These are phyloP conservation scores for Rutidosis leptorrhynchoides DNA, from an alignment of 129 eudicot genomes.

Conservation along the genomic window DNA sequence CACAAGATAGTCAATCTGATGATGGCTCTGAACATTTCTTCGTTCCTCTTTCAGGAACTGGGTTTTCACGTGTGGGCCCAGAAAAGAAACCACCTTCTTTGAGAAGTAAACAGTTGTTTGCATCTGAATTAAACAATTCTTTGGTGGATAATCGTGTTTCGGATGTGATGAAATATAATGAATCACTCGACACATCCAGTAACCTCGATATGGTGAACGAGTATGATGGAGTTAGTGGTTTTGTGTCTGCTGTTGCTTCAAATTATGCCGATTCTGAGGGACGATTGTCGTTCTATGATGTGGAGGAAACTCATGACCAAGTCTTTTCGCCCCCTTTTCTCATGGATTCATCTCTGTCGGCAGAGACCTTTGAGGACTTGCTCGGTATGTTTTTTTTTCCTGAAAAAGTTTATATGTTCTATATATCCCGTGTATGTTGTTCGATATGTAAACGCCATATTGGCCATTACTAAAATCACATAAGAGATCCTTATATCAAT, in stretches of 20 bases:
- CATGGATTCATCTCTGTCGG: conserved; percentile 68
- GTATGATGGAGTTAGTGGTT: conserved; percentile 58
- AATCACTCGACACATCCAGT: conserved; percentile 37
- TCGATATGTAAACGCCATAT: not conserved
- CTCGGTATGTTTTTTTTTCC: conserved; percentile 56
- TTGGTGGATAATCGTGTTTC: conserved; percentile 39
- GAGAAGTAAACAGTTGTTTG: conserved; percentile 53
- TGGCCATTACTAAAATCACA: not conserved
- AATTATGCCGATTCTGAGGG: conserved; percentile 69
- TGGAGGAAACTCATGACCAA: conserved; percentile 73
- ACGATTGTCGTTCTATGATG: conserved; percentile 58
- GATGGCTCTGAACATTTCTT: conserved; percentile 94
- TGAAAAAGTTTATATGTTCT: not conserved
- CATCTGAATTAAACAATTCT: conserved; percentile 45
- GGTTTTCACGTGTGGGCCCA: conserved; percentile 57
- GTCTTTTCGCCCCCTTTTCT: conserved; percentile 92
- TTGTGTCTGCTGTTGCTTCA: conserved; percentile 61
- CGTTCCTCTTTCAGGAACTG: conserved; percentile 74
- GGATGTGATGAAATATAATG: conserved; percentile 45
- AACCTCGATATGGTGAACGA: conserved; percentile 55
- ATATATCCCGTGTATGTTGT: not conserved
- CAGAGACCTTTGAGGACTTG: conserved; percentile 80
- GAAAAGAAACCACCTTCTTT: conserved; percentile 44
- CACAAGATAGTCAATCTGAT: conserved; percentile 79
- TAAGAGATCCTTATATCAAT: not conserved